Percentiles rank a stretch among this genome's conserved stretches.
Conservation (phyloP, 2,329 filamentous ascomycete genomes). For the Thermothelomyces thermophilus region DNA sequence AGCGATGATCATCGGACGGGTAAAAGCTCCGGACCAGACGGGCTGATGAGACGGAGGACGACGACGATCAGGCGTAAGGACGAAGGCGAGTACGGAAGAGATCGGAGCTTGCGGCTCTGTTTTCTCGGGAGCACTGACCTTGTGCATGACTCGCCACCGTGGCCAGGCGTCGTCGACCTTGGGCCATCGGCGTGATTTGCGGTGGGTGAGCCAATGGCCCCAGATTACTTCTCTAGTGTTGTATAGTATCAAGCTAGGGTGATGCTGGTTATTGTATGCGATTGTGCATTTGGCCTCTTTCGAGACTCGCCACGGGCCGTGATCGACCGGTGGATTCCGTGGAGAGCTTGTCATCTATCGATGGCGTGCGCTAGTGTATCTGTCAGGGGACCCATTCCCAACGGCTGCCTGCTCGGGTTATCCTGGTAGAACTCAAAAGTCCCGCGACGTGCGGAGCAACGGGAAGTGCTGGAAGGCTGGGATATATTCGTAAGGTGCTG, state of each 20-base stretch:
- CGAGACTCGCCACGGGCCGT: slow-evolving; percentile 5
- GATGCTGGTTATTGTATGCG: no score
- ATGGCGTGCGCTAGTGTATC: no score
- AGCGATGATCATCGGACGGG: slow-evolving; percentile 1
- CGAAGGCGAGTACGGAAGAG: neutral
- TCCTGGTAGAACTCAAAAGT: no score
- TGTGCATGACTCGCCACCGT: neutral
- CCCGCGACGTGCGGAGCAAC: no score
- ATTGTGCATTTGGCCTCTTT: no score
- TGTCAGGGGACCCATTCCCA: neutral
- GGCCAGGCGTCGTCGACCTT: neutral
- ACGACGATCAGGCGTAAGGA: neutral
- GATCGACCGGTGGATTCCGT: neutral
- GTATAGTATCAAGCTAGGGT: no score
- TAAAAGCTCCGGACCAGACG: neutral
- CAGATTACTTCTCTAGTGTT: no score
- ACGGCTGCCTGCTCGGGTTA: neutral
- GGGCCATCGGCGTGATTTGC: neutral
- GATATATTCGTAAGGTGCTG: no score
- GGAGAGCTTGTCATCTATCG: no score
- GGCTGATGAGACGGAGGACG: neutral
- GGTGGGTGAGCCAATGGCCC: no score
- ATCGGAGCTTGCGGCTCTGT: neutral
- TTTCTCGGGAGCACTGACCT: neutral
- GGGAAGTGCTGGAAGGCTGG: no score